A percentile compares a stretch with the other conserved stretches of the same genome.
Conservation (phyloP, 2,329 filamentous ascomycete genomes). For the Pseudogymnoascus verrucosus region DNA sequence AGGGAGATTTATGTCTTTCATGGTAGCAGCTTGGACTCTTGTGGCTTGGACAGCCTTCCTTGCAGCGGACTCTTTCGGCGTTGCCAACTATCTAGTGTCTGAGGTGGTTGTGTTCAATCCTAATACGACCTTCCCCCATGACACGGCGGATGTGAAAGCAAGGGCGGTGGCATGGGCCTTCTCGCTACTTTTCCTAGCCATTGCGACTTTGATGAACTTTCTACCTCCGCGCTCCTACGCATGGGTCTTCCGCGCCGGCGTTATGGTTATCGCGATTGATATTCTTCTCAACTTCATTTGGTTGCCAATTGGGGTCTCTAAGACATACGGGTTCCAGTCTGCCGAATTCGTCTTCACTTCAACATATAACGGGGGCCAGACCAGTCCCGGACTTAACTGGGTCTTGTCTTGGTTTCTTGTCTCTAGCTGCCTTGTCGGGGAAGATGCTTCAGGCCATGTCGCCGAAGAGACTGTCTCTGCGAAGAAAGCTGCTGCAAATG, state of each 20-base stretch:
- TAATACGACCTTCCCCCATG: conserved; percentile 8
- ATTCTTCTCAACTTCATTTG: conserved; percentile 40
- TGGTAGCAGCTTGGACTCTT: conserved; percentile 12
- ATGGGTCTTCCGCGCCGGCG: conserved; percentile 10
- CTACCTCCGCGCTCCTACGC: conserved; percentile 6
- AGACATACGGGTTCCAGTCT: conserved; percentile 37
- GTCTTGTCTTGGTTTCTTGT: conserved; percentile 25
- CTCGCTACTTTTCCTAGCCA: conserved; percentile 9
- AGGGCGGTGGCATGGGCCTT: conserved; percentile 11
- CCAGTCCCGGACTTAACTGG: conserved; percentile 24
- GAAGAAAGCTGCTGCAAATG: conserved; percentile 26
- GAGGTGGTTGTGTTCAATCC: conserved; percentile 9
- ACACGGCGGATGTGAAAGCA: conserved; percentile 2
- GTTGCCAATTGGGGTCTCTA: conserved; percentile 37
- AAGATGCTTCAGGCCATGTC: conserved; percentile 27
- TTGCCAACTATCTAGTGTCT: conserved; percentile 8
- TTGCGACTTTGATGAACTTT: conserved; percentile 9
- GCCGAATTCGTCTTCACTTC: conserved; percentile 38
- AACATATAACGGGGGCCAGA: conserved; percentile 22
- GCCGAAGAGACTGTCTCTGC: conserved; percentile 26
- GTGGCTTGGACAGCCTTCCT: conserved; percentile 12
- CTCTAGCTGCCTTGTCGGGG: conserved; percentile 24
- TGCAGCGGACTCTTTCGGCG: neutral
- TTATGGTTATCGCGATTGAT: conserved; percentile 31
- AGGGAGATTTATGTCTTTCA: conserved; percentile 11